Base-by-base conservation (phyloP, 1,284 basidiomycete species). In the Hemileia vastatrix region DNA sequence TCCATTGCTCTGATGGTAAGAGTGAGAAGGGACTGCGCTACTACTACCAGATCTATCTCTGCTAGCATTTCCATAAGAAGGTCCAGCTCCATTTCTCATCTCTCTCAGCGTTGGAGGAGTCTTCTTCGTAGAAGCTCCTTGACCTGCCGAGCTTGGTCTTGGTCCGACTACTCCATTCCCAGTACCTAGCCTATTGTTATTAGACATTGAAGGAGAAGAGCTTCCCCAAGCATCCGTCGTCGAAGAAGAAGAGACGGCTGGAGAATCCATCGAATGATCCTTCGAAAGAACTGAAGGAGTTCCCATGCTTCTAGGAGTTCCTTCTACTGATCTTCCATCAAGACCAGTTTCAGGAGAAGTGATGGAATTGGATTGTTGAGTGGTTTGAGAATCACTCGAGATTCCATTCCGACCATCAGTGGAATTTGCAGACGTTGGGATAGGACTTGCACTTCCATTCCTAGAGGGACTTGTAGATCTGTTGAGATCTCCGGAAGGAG, bases 401-500 rank as follows among this genome's bases (percentile, higher is more conserved):
- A 40, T 11, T 40, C 36, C 36, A 15, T 40, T 40, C 36, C 36
- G 8, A 11, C 36, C 36, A 40, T 40, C 36, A 11, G 9, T 15
- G 15, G 36, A 40, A 15, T 15, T 40, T 11, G 36, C 36, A 27
- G 27, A 27, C 27, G 27, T 27, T 27, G 27, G 27, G 27, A 27
- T 27, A 40, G 36, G 36, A 40, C 36, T 40, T 15, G 36, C 36
- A n/a, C n/a, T n/a, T n/a, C n/a, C n/a, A n/a, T n/a, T n/a, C 61
- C 32, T 65, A 53, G 23, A 11, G n/a, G 31, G 60, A 40, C 36
- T 40, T 40, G 36, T 15, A 15, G 36, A 48, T 19, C 50, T 64
- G 3, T 47, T 18, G 11, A 51, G 11, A 13, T 60, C 19, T 18
- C 48, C 57, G 23, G 66, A 57, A 13, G 66, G 64, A 4, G 59